phyloP scores from a whole-genome alignment of 306 rosid genomes.

The Mucuna pruriens region DNA sequence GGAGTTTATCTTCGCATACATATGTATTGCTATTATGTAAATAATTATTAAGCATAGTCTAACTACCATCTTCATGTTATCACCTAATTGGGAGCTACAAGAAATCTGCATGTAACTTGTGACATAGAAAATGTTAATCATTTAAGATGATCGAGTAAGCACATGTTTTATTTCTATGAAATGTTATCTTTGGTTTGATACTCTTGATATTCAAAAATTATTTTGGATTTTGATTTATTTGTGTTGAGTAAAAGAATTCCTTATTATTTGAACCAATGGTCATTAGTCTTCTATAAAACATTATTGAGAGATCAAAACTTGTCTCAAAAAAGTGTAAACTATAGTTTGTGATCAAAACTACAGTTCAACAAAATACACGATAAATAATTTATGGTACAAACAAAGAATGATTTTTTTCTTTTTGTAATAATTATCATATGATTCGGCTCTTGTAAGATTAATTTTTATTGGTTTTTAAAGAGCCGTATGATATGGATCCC shows the following conservation, averaged over 20 bases:
- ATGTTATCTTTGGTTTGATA: background rate
- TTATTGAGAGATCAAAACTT: background rate
- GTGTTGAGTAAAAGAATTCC: background rate
- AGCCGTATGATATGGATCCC: background rate
- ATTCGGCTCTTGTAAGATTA: background rate
- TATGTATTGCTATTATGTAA: background rate
- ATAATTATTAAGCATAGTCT: background rate
- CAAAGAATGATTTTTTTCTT: no score
- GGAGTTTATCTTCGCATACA: background rate
- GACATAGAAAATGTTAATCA: background rate
- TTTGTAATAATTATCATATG: background rate
- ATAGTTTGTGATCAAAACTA: background rate
- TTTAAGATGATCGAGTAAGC: background rate
- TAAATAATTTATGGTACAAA: background rate
- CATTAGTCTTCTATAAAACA: background rate
- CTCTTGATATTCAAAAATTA: background rate
- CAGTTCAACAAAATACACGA: background rate
- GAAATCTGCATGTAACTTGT: background rate
- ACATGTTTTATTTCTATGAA: background rate
- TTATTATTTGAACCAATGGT: background rate
- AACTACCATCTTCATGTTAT: background rate
- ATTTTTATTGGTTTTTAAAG: background rate
- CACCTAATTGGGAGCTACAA: background rate
- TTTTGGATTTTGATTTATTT: background rate
- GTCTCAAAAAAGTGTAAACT: background rate